Base-by-base conservation (phyloP, 305 asterid species). In the Euphrasia arctica region DNA sequence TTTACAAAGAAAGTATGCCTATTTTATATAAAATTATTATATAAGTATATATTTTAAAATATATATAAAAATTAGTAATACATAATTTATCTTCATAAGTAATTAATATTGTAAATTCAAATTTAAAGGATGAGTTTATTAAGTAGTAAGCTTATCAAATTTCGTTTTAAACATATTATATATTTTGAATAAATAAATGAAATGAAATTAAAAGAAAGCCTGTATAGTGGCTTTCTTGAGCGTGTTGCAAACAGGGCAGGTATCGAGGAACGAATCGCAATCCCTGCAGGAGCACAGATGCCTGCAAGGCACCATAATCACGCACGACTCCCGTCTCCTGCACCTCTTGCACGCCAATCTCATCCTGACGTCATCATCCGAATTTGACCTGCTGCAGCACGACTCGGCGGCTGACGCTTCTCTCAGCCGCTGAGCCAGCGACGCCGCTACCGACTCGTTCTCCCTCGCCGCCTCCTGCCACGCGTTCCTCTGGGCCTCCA, bases 251-350 rank as follows among this genome's bases (percentile, higher is more conserved):
- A 85, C 75, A 0, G 96, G 98, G 57, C 98, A 91, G 2, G 72
- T 74, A 67, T 74, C 59, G 63, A 88, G 77, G 68, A 78, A 78
- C 43, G 72, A 67, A 9, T 78, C 92, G 50, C 98, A 91, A 43
- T 54, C 66, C 60, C 60, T 66, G 78, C 98, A 91, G 1, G 81
- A 79, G 41, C 85, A 84, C 1, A 91, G 80, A 70, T 91, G 98
- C 62, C 97, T 78, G 56, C 98, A 91, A 1, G 96, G 96, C 54
- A 91, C 58, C 69, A 91, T 54, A 41, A 91, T 66, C 5, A 88
- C 82, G 29, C 90, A 65, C 63, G 86, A 75, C 11, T 69, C 72
- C 62, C 86, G 51, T 60, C 27, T 13, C 51, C 74, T 74, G 68
- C 98, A 91, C 22, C 78, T 64, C 72, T 72, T 78, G 72, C 98